Percentiles rank a stretch among this genome's conserved stretches.
These are phyloP conservation scores for Arabidopsis arenosa DNA, from an alignment of 345 rosid species.

Conservation along the genomic window DNA sequence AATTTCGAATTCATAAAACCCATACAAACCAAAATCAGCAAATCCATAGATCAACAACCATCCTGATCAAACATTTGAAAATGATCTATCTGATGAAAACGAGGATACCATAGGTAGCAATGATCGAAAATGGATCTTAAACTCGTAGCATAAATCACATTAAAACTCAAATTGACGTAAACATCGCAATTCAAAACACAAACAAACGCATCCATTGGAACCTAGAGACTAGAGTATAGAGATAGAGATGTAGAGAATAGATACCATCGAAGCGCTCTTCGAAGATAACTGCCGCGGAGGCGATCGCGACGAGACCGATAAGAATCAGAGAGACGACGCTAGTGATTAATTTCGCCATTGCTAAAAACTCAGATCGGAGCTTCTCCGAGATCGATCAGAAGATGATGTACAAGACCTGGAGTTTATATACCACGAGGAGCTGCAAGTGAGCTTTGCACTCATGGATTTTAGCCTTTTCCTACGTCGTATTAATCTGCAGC, in stretches of 20 bases:
- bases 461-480: slow-evolving; percentile 1
- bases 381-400: neutral
- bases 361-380: slow-evolving; percentile 41
- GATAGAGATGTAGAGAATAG: neutral
- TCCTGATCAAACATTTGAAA: slow-evolving; percentile 5
- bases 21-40: neutral
- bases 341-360: slow-evolving; percentile 55
- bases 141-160: slow-evolving; percentile 7
- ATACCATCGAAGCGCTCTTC: slow-evolving; percentile 95
- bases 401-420: slow-evolving; percentile 24
- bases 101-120: neutral
- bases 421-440: slow-evolving; percentile 15
- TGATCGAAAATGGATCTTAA: slow-evolving; percentile 23
- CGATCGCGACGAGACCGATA: slow-evolving; percentile 52
- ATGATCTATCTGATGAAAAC: neutral
- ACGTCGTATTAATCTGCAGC: slow-evolving; percentile 28
- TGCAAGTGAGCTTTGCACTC: slow-evolving; percentile 27
- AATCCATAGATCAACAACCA: slow-evolving; percentile 32
- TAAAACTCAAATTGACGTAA: neutral
- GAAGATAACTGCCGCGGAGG: slow-evolving; percentile 76
- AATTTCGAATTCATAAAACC: neutral
- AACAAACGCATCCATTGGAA: slow-evolving; percentile 17
- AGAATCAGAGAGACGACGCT: slow-evolving; percentile 46
- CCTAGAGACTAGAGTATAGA: neutral
- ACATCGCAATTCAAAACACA: neutral